A percentile compares a stretch with the other conserved stretches of the same genome.
Evolutionary conservation across 371 early-diverging fungal species (phyloP).

Genomic region (Modicella reniformis): DNA sequence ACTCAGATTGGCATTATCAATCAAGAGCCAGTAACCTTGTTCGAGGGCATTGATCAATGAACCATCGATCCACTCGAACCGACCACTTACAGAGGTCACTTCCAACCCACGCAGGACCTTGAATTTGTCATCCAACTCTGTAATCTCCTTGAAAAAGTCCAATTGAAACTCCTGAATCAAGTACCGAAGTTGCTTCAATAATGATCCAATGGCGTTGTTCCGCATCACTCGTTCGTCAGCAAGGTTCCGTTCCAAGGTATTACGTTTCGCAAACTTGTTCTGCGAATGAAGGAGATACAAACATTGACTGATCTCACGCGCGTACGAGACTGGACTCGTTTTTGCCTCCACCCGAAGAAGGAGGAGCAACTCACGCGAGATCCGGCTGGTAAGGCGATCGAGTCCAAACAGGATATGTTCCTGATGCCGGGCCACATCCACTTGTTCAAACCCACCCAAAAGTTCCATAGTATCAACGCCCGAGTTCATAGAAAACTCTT

Average conservation of each 20-base stretch:
- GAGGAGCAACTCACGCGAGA: conserved; percentile 50
- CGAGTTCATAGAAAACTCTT: conserved; percentile 94
- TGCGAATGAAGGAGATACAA: conserved; percentile 53
- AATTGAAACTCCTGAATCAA: conserved; percentile 44
- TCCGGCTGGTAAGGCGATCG: conserved; percentile 38
- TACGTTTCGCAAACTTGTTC: conserved; percentile 45
- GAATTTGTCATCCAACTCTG: conserved; percentile 43
- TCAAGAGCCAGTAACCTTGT: conserved; percentile 96
- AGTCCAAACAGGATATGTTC: conserved; percentile 63
- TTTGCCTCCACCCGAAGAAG: background rate
- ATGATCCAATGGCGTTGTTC: conserved; percentile 49
- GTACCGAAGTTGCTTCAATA: conserved; percentile 43
- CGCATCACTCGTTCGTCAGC: conserved; percentile 53
- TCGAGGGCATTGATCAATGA: conserved; percentile 92
- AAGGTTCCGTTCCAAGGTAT: conserved; percentile 23
- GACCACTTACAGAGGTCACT: conserved; percentile 71
- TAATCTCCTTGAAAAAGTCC: conserved; percentile 32
- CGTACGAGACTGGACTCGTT: conserved; percentile 21
- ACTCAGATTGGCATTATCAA: conserved; percentile 98
- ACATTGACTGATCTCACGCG: conserved; percentile 51
- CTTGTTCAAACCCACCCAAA: conserved; percentile 96
- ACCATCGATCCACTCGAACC: conserved; percentile 98
- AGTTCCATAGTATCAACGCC: conserved; percentile 95
- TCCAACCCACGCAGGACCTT: conserved; percentile 60
- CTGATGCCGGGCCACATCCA: conserved; percentile 85